Percentiles rank a stretch among this genome's conserved stretches.
These are phyloP conservation scores for Lumnitzera racemosa DNA, from an alignment of 345 rosid species.

Conservation along the genomic window DNA sequence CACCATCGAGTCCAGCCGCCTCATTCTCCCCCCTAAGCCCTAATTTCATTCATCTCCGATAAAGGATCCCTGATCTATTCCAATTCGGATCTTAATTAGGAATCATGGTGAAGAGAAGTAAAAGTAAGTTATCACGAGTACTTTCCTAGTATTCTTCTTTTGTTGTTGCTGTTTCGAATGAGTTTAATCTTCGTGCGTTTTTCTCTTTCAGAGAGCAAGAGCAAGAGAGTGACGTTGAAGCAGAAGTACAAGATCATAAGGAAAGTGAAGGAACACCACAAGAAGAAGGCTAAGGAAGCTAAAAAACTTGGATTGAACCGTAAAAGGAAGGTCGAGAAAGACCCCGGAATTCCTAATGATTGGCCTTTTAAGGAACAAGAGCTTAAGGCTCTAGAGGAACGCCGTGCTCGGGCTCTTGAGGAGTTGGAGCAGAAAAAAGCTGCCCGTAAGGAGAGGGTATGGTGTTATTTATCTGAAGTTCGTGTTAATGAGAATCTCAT, in stretches of 20 bases:
- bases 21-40: no score
- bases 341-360: constrained; percentile 94
- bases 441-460: constrained; percentile 89
- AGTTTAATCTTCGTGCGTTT: not conserved
- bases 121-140: no score
- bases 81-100: no score
- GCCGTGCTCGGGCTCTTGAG: constrained; percentile 80
- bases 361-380: constrained; percentile 98
- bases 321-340: constrained; percentile 73
- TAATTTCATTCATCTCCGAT: no score
- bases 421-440: constrained; percentile 82
- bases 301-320: constrained; percentile 58
- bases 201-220: constrained; percentile 68
- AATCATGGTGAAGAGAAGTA: no score
- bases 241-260: constrained; percentile 77
- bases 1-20: no score
- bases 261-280: constrained; percentile 94
- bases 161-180: no score
- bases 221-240: constrained; percentile 77
- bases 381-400: constrained; percentile 85
- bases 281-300: constrained; percentile 93
- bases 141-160: no score
- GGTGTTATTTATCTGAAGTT: not conserved
- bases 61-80: no score
- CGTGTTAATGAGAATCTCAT: not conserved